phyloP scores from a whole-genome alignment of 2,329 filamentous ascomycete genomes.

The Phoma herbarum region DNA sequence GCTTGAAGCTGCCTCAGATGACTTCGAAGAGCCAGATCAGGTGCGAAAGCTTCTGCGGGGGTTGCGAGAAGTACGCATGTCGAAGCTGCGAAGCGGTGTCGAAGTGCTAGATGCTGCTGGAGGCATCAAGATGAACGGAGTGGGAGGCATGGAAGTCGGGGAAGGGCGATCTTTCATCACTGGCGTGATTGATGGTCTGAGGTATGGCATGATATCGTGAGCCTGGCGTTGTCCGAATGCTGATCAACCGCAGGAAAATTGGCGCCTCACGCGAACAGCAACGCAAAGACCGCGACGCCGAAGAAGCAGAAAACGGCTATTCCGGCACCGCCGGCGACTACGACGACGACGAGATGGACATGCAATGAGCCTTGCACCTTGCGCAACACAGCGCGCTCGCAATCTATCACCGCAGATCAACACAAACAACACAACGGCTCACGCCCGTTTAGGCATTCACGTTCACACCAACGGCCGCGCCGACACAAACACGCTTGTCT shows the following conservation, averaged over 20 bases:
- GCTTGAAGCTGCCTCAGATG: conserved; percentile 83
- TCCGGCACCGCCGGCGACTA: conserved; percentile 66
- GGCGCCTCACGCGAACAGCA: conserved; percentile 81
- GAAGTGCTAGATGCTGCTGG: conserved; percentile 74
- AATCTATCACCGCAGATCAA: not conserved
- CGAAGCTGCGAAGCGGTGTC: conserved; percentile 83
- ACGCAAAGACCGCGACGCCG: conserved; percentile 78
- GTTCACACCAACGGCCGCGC: conserved; percentile 1
- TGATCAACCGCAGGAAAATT: conserved; percentile 67
- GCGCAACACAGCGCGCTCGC: not conserved
- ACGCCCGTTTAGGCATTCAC: not conserved
- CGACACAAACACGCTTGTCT: not conserved
- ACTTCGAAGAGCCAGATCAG: conserved; percentile 76
- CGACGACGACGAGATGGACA: conserved; percentile 61
- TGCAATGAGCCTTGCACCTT: conserved; percentile 35
- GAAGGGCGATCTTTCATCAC: conserved; percentile 85
- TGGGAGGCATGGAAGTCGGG: conserved; percentile 91
- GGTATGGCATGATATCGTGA: conserved; percentile 48
- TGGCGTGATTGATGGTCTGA: conserved; percentile 85
- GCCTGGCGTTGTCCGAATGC: not conserved
- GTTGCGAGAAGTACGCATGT: conserved; percentile 84
- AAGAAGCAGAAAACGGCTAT: conserved; percentile 66
- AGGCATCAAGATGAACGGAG: conserved; percentile 78
- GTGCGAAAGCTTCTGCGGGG: conserved; percentile 81
- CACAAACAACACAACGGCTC: conserved; percentile 4